A percentile compares a stretch with the other conserved stretches of the same genome.
These are phyloP conservation scores for Rubroboletus pulcherrimus DNA, from an alignment of 768 basidiomycete species.

Conservation along the genomic window DNA sequence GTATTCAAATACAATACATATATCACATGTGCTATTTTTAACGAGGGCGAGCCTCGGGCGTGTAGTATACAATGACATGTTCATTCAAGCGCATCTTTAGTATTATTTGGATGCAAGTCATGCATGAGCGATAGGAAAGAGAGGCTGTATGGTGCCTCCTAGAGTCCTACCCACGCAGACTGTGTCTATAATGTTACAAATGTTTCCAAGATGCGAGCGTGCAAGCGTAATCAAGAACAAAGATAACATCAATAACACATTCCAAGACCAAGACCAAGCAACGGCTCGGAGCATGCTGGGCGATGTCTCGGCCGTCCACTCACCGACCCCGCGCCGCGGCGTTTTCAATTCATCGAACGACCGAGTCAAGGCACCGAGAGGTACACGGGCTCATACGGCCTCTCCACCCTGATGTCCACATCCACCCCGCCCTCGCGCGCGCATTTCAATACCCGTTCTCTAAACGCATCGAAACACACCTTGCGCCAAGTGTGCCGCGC, in stretches of 20 bases:
- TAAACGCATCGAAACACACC: slow-evolving; percentile 19
- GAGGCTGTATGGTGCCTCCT: background rate
- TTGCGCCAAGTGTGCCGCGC: slow-evolving; percentile 13
- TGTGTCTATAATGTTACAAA: background rate
- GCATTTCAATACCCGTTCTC: slow-evolving; percentile 17
- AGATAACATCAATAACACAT: background rate
- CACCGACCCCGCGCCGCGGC: too few species aligned
- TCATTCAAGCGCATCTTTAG: background rate
- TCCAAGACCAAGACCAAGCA: background rate
- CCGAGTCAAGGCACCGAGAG: slow-evolving; percentile 11
- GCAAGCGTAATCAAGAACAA: background rate
- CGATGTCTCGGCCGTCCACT: too few species aligned
- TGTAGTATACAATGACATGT: background rate
- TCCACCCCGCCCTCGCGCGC: slow-evolving; percentile 22
- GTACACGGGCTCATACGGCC: slow-evolving; percentile 27
- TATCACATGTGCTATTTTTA: background rate
- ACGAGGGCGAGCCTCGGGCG: too few species aligned
- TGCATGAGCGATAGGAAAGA: too few species aligned
- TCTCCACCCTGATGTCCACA: slow-evolving; percentile 23
- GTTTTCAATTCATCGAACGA: too few species aligned
- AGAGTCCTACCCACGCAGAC: too few species aligned
- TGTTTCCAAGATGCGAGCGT: background rate
- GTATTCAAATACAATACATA: too few species aligned
- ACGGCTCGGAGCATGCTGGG: too few species aligned
- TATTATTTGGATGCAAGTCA: background rate